Base-by-base conservation (phyloP, 768 basidiomycete species). In the Kwoniella sp. region DNA sequence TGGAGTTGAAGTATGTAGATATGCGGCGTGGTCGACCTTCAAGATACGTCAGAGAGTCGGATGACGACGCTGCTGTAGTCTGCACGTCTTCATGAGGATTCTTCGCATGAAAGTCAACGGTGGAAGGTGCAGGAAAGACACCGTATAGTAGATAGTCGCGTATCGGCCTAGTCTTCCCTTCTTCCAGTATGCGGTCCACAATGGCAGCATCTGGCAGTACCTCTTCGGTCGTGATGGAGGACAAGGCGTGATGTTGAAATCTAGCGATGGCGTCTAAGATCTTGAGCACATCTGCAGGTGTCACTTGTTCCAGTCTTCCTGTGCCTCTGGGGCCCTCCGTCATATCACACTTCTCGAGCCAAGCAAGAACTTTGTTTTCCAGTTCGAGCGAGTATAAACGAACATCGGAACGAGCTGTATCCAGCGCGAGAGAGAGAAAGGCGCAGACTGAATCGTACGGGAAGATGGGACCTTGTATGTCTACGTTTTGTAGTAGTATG, bases 391-490 rank as follows among this genome's bases (percentile, higher is more conserved):
- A 86, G 79, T 91, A 91, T 17, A 97, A 80, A 21, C 88, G 85
- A 61, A 89, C 88, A 73, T 98, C 92, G 73, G 88, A 87, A 62
- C 85, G 87, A 0, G 91, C 88, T 24, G 91, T 82, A 19, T 82
- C 83, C 51, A 97, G 82, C 59, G 86, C 88, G 26, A 85, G 82
- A 5, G 85, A 81, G 50, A 97, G 83, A 75, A 98, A 92, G 60
- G 83, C 82, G 82, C 94, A 96, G 40, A 95, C 91, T 0, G 94
- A 87, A 74, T 99, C 96, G 71, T 85, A 90, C 0, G 93, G 92
- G 71, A 86, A 88, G 15, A 86, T 82, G 1, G 94, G 93, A 0
- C 93, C 94, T 80, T 98, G 95, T 17, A 96, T 85, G 67, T 91
- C 89, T 62, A 99, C 82, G 66, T 95, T 91, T 65, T 88, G 88